phyloP scores from a whole-genome alignment of 1,284 basidiomycete genomes.

The Ustilago curta region DNA sequence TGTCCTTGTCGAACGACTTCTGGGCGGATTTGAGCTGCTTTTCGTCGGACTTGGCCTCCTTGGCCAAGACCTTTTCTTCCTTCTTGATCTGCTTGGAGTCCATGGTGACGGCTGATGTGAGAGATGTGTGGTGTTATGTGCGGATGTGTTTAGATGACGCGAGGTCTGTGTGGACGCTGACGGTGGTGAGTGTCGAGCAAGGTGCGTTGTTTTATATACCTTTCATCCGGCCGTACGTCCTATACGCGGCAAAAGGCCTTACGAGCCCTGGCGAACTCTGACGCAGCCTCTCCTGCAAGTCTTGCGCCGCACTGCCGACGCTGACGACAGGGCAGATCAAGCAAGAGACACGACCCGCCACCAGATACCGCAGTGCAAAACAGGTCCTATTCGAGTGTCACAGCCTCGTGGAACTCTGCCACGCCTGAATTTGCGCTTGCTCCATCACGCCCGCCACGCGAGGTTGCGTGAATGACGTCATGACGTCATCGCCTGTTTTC shows the following conservation, averaged over 20 bases:
- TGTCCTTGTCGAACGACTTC: slow-evolving; percentile 32
- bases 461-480: slow-evolving; percentile 24
- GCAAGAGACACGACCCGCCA: not conserved
- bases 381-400: too few relatives aligned
- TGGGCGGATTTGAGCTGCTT: slow-evolving; percentile 37
- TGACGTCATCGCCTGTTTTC: slow-evolving; percentile 22
- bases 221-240: not conserved
- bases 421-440: too few relatives aligned
- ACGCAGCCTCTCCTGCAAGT: not conserved
- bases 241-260: too few relatives aligned
- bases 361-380: too few relatives aligned
- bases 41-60: slow-evolving; percentile 39
- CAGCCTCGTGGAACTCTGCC: too few relatives aligned
- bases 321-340: too few relatives aligned
- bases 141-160: not conserved
- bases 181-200: too few relatives aligned
- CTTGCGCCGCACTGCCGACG: too few relatives aligned
- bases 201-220: not conserved
- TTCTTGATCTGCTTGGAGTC: slow-evolving; percentile 35
- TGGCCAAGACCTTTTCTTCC: slow-evolving; percentile 42
- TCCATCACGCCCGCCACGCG: slow-evolving; percentile 1
- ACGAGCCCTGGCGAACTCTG: not conserved
- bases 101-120: slow-evolving; percentile 23
- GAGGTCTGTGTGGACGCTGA: too few relatives aligned
- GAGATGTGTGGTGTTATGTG: slow-evolving; percentile 1